phyloP scores from a whole-genome alignment of 1,284 basidiomycete genomes.

The Puccinia horiana region DNA sequence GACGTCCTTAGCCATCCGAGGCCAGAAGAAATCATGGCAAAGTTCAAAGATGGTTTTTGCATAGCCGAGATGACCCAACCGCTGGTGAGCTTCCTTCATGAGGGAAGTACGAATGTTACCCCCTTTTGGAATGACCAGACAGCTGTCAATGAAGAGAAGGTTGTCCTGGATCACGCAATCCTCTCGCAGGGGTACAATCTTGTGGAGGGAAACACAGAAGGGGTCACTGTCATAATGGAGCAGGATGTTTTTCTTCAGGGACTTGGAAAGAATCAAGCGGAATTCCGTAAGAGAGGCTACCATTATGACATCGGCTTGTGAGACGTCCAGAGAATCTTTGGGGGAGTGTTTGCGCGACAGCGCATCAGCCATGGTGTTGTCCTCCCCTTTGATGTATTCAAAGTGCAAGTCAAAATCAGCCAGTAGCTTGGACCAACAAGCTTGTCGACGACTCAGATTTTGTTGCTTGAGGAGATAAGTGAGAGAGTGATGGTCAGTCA shows the following conservation, averaged over 20 bases:
- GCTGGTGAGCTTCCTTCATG: not conserved
- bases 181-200: not conserved
- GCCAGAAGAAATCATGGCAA: not conserved
- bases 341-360: too few relatives aligned
- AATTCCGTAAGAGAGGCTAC: not conserved
- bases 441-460: too few relatives aligned
- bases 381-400: too few relatives aligned
- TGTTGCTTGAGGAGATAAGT: too few relatives aligned
- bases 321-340: too few relatives aligned
- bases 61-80: not conserved
- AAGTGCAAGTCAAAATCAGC: too few relatives aligned
- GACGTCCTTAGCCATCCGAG: slow-evolving; percentile 1
- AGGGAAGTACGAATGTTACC: not conserved
- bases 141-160: slow-evolving; percentile 6
- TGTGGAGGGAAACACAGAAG: not conserved
- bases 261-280: not conserved
- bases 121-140: not conserved
- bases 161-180: not conserved
- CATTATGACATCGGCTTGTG: too few relatives aligned
- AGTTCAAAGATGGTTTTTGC: not conserved
- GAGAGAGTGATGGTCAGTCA: too few relatives aligned
- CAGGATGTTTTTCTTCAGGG: not conserved
- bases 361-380: too few relatives aligned
- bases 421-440: too few relatives aligned
- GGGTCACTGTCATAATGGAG: not conserved